Percentiles rank a stretch among this genome's conserved stretches.
Conservation (phyloP, 1,139 yeast genomes). For the Yamadazyma dendronema region DNA sequence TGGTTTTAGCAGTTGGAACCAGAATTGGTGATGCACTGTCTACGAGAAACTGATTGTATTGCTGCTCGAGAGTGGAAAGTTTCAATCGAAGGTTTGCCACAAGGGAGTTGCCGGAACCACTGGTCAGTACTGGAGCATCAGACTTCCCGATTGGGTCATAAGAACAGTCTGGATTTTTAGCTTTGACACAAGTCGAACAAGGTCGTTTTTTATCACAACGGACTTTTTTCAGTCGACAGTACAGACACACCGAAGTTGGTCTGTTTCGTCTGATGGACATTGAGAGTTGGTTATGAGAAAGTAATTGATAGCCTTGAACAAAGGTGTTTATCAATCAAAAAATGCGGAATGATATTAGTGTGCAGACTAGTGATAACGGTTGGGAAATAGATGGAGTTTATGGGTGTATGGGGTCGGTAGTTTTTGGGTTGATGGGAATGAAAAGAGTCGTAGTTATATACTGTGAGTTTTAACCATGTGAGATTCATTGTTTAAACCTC, state of each 20-base stretch:
- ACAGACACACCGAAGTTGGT: constrained; percentile 36
- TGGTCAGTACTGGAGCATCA: no score
- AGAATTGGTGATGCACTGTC: background rate
- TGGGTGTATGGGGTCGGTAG: no score
- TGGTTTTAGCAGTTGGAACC: no score
- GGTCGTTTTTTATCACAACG: constrained; percentile 41
- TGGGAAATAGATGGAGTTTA: no score
- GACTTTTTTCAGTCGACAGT: constrained; percentile 39
- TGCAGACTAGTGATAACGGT: no score
- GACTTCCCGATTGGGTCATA: constrained; percentile 2
- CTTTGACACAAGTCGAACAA: constrained; percentile 40
- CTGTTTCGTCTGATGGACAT: constrained; percentile 26
- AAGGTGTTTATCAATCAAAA: no score
- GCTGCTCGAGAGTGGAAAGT: background rate
- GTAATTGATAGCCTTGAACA: no score
- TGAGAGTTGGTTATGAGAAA: background rate
- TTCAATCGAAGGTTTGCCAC: background rate
- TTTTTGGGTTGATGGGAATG: no score
- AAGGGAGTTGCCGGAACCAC: background rate
- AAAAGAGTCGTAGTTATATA: no score
- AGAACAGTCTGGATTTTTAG: constrained; percentile 9
- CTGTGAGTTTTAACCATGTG: no score
- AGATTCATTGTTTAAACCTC: no score
- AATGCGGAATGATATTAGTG: no score
- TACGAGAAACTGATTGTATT: background rate